A percentile compares a stretch with the other conserved stretches of the same genome.
Evolutionary conservation across 352 stramenopile species (phyloP).

Genomic region (Pythium plurisporium): DNA sequence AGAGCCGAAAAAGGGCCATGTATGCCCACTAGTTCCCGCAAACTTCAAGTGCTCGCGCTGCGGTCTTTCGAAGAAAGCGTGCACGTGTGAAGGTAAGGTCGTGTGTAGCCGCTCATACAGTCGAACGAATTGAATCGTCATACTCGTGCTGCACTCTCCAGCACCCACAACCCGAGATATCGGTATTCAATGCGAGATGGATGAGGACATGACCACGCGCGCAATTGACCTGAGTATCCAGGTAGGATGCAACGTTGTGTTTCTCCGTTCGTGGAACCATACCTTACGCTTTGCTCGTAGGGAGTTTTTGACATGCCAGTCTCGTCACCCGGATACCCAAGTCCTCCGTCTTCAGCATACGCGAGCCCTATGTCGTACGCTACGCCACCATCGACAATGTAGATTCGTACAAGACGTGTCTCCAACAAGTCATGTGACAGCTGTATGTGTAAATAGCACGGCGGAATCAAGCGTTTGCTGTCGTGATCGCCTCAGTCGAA

Average conservation of each 20-base stretch:
- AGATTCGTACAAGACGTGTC: too few species aligned
- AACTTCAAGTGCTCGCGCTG: conserved; percentile 83
- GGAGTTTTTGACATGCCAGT: conserved; percentile 65
- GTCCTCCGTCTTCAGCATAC: conserved; percentile 30
- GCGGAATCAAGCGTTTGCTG: conserved; percentile 50
- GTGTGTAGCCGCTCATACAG: too few species aligned
- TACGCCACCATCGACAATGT: conserved; percentile 16
- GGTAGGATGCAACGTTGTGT: conserved; percentile 25
- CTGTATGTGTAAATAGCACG: background rate
- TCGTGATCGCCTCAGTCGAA: conserved; percentile 34
- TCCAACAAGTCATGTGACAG: background rate
- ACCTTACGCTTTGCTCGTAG: conserved; percentile 23
- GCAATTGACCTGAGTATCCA: conserved; percentile 70
- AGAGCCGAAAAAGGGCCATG: conserved; percentile 83
- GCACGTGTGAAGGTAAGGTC: conserved; percentile 58
- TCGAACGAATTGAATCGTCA: background rate
- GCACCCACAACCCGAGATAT: conserved; percentile 61
- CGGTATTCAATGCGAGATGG: conserved; percentile 72
- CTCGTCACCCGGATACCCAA: conserved; percentile 31
- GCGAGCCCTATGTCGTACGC: conserved; percentile 20
- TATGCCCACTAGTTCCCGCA: conserved; percentile 73
- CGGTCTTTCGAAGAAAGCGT: conserved; percentile 71
- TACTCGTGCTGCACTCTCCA: too few species aligned
- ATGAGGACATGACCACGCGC: conserved; percentile 79
- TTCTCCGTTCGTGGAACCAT: too few species aligned